Conservation (phyloP, 2,329 filamentous ascomycete genomes). For the Xylariales sp. region DNA sequence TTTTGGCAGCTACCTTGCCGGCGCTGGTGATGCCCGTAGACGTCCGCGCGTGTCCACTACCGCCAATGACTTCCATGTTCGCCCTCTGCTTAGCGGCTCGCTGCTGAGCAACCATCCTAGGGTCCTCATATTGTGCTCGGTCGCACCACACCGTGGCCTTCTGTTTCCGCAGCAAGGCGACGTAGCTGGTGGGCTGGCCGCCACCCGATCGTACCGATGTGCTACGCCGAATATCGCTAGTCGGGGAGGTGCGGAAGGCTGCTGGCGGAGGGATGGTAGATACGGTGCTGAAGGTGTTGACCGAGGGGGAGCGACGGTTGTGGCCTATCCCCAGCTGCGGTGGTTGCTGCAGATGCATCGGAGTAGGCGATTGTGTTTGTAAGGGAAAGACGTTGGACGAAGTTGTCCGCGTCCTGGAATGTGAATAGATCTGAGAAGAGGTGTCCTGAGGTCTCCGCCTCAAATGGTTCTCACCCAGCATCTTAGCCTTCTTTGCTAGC, state of each 20-base stretch:
- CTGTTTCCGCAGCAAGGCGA: constrained; percentile 91
- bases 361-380: constrained; percentile 21
- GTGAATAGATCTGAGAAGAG: constrained; percentile 37
- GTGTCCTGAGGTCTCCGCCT: constrained; percentile 25
- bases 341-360: constrained; percentile 31
- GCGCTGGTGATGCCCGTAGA: constrained; percentile 58
- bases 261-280: constrained; percentile 61
- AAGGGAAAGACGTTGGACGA: constrained; percentile 48
- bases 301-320: constrained; percentile 55
- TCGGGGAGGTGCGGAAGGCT: constrained; percentile 52
- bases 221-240: constrained; percentile 64
- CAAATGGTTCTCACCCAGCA: constrained; percentile 27
- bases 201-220: constrained; percentile 71
- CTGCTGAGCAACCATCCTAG: constrained; percentile 75
- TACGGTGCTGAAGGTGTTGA: constrained; percentile 66
- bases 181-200: constrained; percentile 69
- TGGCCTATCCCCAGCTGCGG: constrained; percentile 28
- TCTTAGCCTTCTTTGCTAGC: constrained; percentile 9
- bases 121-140: constrained; percentile 86
- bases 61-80: constrained; percentile 73
- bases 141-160: constrained; percentile 99
- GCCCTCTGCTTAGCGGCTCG: constrained; percentile 83
- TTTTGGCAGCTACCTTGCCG: constrained; percentile 74
- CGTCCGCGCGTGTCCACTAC: constrained; percentile 47
- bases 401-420: constrained; percentile 51